These are phyloP conservation scores for Aspergillus eucalypticola DNA, from an alignment of 2,329 filamentous ascomycete genomes.

Conservation along the genomic window DNA sequence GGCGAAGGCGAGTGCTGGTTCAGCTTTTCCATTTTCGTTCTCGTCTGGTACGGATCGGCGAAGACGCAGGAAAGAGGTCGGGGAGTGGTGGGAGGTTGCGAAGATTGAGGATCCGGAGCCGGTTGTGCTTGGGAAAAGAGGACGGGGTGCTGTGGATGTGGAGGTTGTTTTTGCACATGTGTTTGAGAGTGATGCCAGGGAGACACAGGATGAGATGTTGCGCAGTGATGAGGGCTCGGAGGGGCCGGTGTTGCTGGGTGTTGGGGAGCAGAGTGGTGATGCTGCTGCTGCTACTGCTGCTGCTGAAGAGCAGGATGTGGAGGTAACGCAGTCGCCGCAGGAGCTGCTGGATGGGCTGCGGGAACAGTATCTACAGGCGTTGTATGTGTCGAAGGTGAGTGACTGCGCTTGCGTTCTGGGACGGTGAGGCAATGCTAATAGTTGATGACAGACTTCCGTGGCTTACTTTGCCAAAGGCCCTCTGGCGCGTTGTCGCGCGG, in stretches of 20 bases:
- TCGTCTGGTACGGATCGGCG: not conserved
- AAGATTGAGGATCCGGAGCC: conserved; percentile 31
- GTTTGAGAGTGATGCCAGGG: not conserved
- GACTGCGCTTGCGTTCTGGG: not conserved
- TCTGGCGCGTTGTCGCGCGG: conserved; percentile 47
- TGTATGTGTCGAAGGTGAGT: conserved; percentile 46
- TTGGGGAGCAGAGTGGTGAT: conserved; percentile 1
- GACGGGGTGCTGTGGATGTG: conserved; percentile 13
- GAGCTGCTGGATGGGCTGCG: conserved; percentile 39
- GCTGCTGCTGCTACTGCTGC: not conserved
- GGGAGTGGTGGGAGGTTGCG: conserved; percentile 40
- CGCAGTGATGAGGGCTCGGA: not conserved
- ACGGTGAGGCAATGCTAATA: conserved; percentile 17
- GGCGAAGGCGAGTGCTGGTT: conserved; percentile 28
- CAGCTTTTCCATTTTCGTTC: not conserved
- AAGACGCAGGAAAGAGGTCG: not conserved
- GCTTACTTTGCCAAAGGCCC: conserved; percentile 56
- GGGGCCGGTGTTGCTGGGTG: not conserved
- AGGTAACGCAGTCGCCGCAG: conserved; percentile 33
- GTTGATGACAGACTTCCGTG: conserved; percentile 43
- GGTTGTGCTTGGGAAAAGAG: conserved; percentile 22
- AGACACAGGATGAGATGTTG: not conserved
- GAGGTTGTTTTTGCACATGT: not conserved
- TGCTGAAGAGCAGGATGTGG: conserved; percentile 13
- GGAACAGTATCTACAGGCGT: conserved; percentile 45